Evolutionary conservation across 768 basidiomycete genomes (phyloP), one percentile per base, ranked within the genome.

Genomic region (Suillus paluster): DNA sequence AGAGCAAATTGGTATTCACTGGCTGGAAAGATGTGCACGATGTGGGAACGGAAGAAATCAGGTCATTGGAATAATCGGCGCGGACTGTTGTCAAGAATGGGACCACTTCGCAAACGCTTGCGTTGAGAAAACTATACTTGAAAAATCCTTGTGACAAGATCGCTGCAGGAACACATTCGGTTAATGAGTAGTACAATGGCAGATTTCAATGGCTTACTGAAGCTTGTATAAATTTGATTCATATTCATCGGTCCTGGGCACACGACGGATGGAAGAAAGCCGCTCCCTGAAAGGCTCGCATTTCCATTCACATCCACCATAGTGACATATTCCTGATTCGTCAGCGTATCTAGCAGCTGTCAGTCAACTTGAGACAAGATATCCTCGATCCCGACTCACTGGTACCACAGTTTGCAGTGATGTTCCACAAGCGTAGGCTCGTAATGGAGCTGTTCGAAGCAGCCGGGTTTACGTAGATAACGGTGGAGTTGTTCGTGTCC

Each of bases 111-210:
- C 66, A 67, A 15, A 57, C 49, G 8, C 58, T 62, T 25, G 41
- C 10, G 34, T 58, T 58, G 5, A 67, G 44, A 39, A 63, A 65
- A 3, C 11, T 5, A 21, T 65, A 67, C 48, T 46, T 64, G 39
- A n/a, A 53, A 34, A 25, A 39, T 5, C 61, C 60, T n/a, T 25
- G 38, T 8, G 52, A 54, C 8, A 60, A 42, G 7, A 64, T 53
- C 8, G 58, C 64, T 64, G 52, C 4, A 36, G 3, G 12, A 25
- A 23, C 27, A 41, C 12, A 27, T n/a, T 57, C 44, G 2, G 25
- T 15, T 12, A 25, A 33, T 39, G 5, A 27, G 5, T 50, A 27
- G 5, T 50, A 11, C 49, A 30, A 30, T 19, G 10, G 27, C 11
- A 27, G 17, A 50, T n/a, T 30, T n/a, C 49, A 30, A n/a, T n/a